Evolutionary conservation across 2,329 filamentous ascomycete species (phyloP), one percentile per base, ranked within the genome.

Genomic region (Monosporascus ibericus): DNA sequence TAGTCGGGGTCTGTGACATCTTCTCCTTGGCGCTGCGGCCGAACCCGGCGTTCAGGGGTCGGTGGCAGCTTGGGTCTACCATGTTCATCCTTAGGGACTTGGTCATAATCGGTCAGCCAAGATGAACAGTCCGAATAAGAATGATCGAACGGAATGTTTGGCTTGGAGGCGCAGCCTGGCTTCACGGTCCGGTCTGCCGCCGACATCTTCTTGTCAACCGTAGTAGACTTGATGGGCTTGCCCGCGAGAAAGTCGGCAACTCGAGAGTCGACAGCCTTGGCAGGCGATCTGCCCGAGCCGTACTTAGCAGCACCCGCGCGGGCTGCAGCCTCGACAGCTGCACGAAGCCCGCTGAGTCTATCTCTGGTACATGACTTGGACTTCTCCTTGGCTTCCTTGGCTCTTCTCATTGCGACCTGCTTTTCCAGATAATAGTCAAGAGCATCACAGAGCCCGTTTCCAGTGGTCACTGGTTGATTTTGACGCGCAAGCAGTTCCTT

Each of bases 71-170:
- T 22, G 7, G 14, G 6, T 17, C 40, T 44, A 22, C 40, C 40
- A 15, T 25, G 1, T 20, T 25, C 40, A 24, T 40, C 48, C 24
- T 25, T 24, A 6, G 20, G 22, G 11, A 42, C 27, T 22, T 49
- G 30, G 8, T 49, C 51, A 22, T 11, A 49, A 15, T 39, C n/a
- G 24, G 44, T 53, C 8, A 53, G 44, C 52, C 52, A 53, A 42
- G 27, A 48, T 7, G 22, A 20, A 14, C 48, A 48, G 22, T 25
- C 34, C 8, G 48, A 34, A 24, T 53, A 50, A n/a, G 38, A 22
- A 30, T 46, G 53, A 11, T 42, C 17, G 11, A 52, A 49, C 7
- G 46, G 49, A 34, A 48, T 54, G 15, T 36, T 30, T 6, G 44
- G 44, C 38, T 50, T 50, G 40, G 40, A 44, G 14, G 24, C 20